These are phyloP conservation scores for Histomonas meleagridis DNA, from an alignment of 208 protist genomes.

Conservation along the genomic window DNA sequence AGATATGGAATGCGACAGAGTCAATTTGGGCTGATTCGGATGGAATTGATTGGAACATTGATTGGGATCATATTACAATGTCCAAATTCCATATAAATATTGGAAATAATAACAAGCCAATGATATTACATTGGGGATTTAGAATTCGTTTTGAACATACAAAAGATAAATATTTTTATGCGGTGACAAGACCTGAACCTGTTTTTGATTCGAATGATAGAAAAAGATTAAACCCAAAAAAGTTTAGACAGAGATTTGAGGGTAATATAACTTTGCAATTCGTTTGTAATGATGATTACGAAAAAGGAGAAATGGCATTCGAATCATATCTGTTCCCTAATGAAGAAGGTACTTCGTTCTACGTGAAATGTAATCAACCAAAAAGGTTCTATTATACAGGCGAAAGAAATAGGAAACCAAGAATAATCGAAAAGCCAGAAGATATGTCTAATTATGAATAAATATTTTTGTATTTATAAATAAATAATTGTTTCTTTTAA, in stretches of 20 bases:
- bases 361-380: background rate
- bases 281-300: background rate
- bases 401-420: too few species aligned
- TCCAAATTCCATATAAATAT: background rate
- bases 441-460: too few species aligned
- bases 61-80: background rate
- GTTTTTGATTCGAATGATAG: background rate
- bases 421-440: too few species aligned
- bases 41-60: background rate
- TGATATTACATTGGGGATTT: background rate
- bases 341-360: background rate
- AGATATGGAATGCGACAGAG: background rate
- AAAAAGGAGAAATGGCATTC: background rate
- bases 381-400: too few species aligned
- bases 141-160: background rate
- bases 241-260: background rate
- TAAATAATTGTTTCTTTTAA: too few species aligned
- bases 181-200: background rate
- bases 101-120: too few species aligned
- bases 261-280: background rate
- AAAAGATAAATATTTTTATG: background rate
- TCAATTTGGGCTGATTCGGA: background rate
- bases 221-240: background rate
- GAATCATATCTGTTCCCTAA: background rate
- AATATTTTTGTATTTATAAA: too few species aligned